Evolutionary conservation across 225 moss, liverwort and hornwort species (phyloP), one percentile per base, ranked within the genome.

Genomic region (Sphagnum tenellum): DNA sequence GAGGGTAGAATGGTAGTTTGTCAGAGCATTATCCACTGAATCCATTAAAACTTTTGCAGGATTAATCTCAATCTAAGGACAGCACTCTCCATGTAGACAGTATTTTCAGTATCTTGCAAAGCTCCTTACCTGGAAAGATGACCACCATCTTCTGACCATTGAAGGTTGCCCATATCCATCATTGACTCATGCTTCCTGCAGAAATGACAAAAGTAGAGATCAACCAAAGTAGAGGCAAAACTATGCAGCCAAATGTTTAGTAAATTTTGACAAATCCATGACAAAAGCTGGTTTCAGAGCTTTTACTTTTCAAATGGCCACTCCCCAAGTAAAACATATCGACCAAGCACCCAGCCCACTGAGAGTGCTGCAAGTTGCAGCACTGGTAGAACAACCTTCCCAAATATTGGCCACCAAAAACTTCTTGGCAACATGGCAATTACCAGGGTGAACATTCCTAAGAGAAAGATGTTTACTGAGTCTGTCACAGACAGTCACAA

Each of bases 311-410:
- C 6, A 12, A 12, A 71, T 48, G 84, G 84, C 80, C 84, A 84
- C 55, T 84, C 84, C 68, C 84, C 84, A 48, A 81, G 73, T 12
- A 80, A 66, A 1, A 84, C 65, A 55, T 72, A 81, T 49, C 80
- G 84, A 62, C 84, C 80, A 3, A 73, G 55, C n/a, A 80, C 80
- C 80, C 80, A 84, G 66, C 84, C 84, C 8, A 80, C 77, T 56
- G 80, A 71, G 7, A 84, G 61, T 44, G 84, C 84, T 45, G 77
- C 77, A 65, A 84, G 48, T 73, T 84, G 80, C 7, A 84, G 70
- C 4, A 84, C 75, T 2, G 84, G 84, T 66, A 81, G 71, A 72
- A 84, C 77, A 58, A 81, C 59, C 68, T 71, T 64, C 45, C 84
- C 84, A 57, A 81, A 29, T 47, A 75, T 66, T 4, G 84, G 84